Evolutionary conservation across 352 stramenopile species (phyloP).

Genomic region (Phytophthora europaea): DNA sequence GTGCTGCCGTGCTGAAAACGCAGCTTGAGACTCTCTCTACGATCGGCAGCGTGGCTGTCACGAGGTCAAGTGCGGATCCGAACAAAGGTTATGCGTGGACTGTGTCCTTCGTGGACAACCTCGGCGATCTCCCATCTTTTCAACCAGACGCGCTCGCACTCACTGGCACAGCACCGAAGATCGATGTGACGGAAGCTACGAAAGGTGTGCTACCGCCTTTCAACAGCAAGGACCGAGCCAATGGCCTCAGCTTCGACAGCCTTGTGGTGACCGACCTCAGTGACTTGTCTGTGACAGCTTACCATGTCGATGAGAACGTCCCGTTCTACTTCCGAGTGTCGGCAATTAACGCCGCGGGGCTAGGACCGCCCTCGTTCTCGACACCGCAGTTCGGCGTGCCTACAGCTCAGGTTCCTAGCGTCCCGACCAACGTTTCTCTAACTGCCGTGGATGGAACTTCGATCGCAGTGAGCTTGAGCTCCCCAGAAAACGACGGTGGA

Average conservation of each 20-base stretch:
- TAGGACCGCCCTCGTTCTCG: slow-evolving; percentile 70
- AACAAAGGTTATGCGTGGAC: slow-evolving; percentile 95
- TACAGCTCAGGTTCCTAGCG: slow-evolving; percentile 78
- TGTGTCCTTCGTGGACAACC: slow-evolving; percentile 93
- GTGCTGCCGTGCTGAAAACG: slow-evolving; percentile 88
- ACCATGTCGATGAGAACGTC: slow-evolving; percentile 94
- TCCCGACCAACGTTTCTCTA: slow-evolving; percentile 81
- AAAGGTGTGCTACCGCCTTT: slow-evolving; percentile 92
- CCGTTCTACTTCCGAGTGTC: slow-evolving; percentile 96
- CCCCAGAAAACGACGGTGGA: slow-evolving; percentile 89
- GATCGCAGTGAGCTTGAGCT: slow-evolving; percentile 80
- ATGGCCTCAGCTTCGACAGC: slow-evolving; percentile 89
- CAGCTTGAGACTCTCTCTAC: slow-evolving; percentile 92
- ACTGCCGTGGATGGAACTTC: slow-evolving; percentile 90
- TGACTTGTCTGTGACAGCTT: slow-evolving; percentile 82
- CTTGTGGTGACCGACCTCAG: slow-evolving; percentile 90
- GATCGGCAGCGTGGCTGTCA: slow-evolving; percentile 90
- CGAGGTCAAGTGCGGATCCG: slow-evolving; percentile 85
- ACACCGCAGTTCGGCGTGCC: slow-evolving; percentile 90
- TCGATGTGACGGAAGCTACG: slow-evolving; percentile 76
- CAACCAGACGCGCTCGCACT: slow-evolving; percentile 86
- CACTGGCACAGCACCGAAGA: slow-evolving; percentile 89
- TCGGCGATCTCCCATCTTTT: slow-evolving; percentile 88
- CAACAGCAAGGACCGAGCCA: slow-evolving; percentile 88
- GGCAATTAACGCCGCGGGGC: slow-evolving; percentile 91